phyloP scores from a whole-genome alignment of 2,329 filamentous ascomycete species.

The Exophiala lecanii-corni region DNA sequence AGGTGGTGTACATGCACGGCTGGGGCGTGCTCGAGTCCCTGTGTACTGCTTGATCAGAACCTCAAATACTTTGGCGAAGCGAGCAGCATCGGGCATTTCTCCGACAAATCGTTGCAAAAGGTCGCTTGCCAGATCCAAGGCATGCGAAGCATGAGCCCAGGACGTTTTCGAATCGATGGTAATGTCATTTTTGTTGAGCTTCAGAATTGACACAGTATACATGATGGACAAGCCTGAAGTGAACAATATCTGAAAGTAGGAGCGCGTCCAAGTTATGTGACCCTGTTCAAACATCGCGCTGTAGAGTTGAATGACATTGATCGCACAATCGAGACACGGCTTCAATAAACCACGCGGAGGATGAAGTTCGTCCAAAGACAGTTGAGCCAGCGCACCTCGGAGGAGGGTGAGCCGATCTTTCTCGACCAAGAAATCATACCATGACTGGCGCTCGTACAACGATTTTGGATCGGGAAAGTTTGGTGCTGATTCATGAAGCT shows the following conservation, averaged over 20 bases:
- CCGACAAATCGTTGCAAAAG: constrained; percentile 4
- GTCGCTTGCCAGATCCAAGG: neutral
- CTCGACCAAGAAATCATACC: no score
- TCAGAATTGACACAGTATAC: constrained; percentile 15
- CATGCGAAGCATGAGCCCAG: neutral
- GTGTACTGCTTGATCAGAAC: constrained; percentile 6
- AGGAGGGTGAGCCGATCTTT: no score
- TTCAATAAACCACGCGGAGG: constrained; percentile 33
- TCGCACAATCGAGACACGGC: constrained; percentile 35
- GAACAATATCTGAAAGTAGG: constrained; percentile 48
- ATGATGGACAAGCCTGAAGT: constrained; percentile 41
- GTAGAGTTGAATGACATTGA: constrained; percentile 38
- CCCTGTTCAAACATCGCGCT: constrained; percentile 33
- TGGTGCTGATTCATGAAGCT: constrained; percentile 35
- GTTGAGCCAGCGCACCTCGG: constrained; percentile 39
- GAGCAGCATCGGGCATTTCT: constrained; percentile 7
- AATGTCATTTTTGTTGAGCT: neutral
- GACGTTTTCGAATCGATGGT: neutral
- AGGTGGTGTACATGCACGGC: neutral
- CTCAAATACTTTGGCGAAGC: constrained; percentile 5
- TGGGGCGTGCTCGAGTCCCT: constrained; percentile 5
- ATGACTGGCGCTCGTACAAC: constrained; percentile 43
- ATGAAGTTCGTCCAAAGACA: constrained; percentile 33
- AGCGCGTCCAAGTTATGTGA: constrained; percentile 42
- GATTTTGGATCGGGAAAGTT: constrained; percentile 32